These are phyloP conservation scores for Aureobasidium sp. DNA, from an alignment of 2,329 filamentous ascomycete species.

Conservation along the genomic window DNA sequence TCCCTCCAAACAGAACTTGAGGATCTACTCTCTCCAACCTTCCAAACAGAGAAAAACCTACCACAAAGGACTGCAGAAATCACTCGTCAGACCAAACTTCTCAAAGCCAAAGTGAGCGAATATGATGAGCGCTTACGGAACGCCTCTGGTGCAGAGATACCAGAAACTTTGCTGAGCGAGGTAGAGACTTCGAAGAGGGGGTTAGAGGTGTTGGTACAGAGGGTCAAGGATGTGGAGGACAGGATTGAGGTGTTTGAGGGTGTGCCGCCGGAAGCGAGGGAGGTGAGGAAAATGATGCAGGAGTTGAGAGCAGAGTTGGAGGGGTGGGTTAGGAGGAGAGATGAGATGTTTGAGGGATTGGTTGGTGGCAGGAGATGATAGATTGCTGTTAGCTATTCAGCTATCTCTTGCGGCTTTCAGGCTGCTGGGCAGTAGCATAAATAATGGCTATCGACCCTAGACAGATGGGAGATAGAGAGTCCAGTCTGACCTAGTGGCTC, in stretches of 20 bases:
- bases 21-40: constrained; percentile 25
- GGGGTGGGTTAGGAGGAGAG: constrained; percentile 55
- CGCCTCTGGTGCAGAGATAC: constrained; percentile 19
- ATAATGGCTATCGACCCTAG: too few species aligned
- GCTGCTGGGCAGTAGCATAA: too few species aligned
- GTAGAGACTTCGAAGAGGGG: constrained; percentile 53
- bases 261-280: constrained; percentile 62
- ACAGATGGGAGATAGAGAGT: too few species aligned
- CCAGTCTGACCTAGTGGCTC: too few species aligned
- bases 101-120: constrained; percentile 61
- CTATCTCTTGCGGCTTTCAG: neutral
- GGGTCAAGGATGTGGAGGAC: constrained; percentile 54
- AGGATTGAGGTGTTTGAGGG: constrained; percentile 62
- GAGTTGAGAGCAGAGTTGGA: constrained; percentile 58
- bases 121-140: constrained; percentile 38
- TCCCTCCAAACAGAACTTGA: constrained; percentile 21
- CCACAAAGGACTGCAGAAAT: constrained; percentile 67
- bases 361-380: constrained; percentile 33
- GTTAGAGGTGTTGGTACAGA: constrained; percentile 51
- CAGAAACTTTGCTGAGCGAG: constrained; percentile 49
- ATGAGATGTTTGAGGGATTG: constrained; percentile 67
- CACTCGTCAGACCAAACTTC: constrained; percentile 61
- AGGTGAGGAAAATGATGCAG: constrained; percentile 65
- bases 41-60: constrained; percentile 48
- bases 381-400: neutral